phyloP scores from a whole-genome alignment of 129 eudicot genomes.

The Kitagawia praeruptora region DNA sequence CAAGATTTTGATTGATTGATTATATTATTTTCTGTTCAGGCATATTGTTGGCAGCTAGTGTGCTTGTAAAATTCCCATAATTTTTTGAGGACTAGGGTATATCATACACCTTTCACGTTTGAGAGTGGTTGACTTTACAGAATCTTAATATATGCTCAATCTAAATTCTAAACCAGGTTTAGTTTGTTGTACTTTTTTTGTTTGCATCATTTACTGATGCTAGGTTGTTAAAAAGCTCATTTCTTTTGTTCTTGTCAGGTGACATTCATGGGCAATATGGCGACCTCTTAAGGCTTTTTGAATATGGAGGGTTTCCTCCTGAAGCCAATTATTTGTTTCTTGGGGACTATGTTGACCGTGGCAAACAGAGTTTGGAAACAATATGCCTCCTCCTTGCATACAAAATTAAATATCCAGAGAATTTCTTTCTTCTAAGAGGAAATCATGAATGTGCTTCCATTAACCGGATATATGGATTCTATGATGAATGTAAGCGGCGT shows the following conservation, averaged over 20 bases:
- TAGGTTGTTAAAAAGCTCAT: not conserved
- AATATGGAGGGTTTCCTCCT: slow-evolving; percentile 75
- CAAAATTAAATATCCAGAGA: slow-evolving; percentile 72
- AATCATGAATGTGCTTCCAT: slow-evolving; percentile 80
- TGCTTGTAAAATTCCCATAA: not conserved
- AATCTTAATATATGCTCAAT: not conserved
- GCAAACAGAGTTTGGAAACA: slow-evolving; percentile 72
- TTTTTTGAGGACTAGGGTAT: not conserved
- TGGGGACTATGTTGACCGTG: slow-evolving; percentile 81
- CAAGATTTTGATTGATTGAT: not conserved
- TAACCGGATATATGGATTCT: slow-evolving; percentile 70
- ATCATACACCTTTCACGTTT: not conserved
- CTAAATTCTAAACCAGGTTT: not conserved
- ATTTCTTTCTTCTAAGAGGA: slow-evolving; percentile 68
- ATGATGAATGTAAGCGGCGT: slow-evolving; percentile 83
- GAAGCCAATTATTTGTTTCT: slow-evolving; percentile 64
- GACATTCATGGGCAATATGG: slow-evolving; percentile 83
- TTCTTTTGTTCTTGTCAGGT: slow-evolving; percentile 33
- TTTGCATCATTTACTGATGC: not conserved
- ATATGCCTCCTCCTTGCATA: slow-evolving; percentile 71
- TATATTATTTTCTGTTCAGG: not conserved
- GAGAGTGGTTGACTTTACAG: not conserved
- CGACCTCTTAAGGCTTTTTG: slow-evolving; percentile 67
- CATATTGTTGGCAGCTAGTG: not conserved
- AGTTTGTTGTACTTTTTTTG: not conserved